Conservation (phyloP, 805 yeast species). For the Scheffersomyces ergatensis region DNA sequence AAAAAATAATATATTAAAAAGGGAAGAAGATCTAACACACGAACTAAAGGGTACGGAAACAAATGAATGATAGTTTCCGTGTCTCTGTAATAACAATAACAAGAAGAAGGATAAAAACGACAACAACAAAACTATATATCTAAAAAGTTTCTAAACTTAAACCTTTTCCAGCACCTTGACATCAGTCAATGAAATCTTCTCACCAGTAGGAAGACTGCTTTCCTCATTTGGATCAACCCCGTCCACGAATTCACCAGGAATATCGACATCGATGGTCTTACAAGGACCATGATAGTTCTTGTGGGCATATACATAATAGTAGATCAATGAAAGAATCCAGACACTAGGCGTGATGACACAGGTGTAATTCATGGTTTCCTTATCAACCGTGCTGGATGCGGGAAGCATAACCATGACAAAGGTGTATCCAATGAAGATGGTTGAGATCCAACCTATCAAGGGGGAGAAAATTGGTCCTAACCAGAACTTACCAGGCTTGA, state of each 20-base stretch:
- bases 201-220: neutral
- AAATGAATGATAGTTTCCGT: too few species aligned
- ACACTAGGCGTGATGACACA: constrained; percentile 29
- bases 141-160: too few species aligned
- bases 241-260: neutral
- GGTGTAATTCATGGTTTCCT: constrained; percentile 34
- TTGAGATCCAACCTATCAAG: constrained; percentile 42
- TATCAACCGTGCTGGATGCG: constrained; percentile 31
- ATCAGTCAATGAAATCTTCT: neutral
- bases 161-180: neutral
- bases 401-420: constrained; percentile 49
- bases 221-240: neutral
- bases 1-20: too few species aligned
- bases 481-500: constrained; percentile 63
- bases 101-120: too few species aligned
- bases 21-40: too few species aligned
- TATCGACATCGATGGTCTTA: constrained; percentile 20
- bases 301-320: constrained; percentile 25
- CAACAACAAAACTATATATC: too few species aligned
- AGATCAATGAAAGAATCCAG: constrained; percentile 23
- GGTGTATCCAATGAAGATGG: constrained; percentile 23
- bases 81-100: too few species aligned
- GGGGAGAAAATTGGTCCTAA: constrained; percentile 50
- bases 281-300: constrained; percentile 28
- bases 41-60: too few species aligned